A percentile compares a stretch with the other conserved stretches of the same genome.
phyloP scores from a whole-genome alignment of 805 yeast species.

The Limtongia smithiae region DNA sequence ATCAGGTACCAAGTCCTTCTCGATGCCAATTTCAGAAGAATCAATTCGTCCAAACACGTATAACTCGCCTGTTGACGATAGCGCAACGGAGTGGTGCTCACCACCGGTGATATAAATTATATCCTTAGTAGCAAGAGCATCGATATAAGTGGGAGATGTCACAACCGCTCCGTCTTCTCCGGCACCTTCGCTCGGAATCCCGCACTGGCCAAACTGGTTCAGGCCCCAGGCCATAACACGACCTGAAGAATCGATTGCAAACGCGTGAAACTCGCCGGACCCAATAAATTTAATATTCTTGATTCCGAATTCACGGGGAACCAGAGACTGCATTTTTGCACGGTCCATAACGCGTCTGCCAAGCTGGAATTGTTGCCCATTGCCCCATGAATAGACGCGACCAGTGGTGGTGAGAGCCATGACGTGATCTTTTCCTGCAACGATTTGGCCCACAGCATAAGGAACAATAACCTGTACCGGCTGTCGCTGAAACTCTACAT shows the following conservation, averaged over 20 bases:
- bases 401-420: constrained; percentile 81
- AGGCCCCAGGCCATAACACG: constrained; percentile 88
- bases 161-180: constrained; percentile 79
- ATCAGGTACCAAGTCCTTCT: constrained; percentile 61
- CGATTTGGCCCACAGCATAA: constrained; percentile 72
- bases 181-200: constrained; percentile 57
- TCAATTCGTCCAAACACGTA: constrained; percentile 88
- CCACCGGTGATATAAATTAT: constrained; percentile 78
- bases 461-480: constrained; percentile 65
- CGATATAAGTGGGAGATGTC: constrained; percentile 68
- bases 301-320: constrained; percentile 80
- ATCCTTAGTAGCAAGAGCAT: constrained; percentile 55
- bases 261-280: constrained; percentile 93
- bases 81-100: constrained; percentile 85
- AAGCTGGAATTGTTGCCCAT: constrained; percentile 87
- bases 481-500: constrained; percentile 56
- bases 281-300: constrained; percentile 76
- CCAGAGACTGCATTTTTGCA: constrained; percentile 66
- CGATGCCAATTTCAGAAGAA: constrained; percentile 87
- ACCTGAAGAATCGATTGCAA: constrained; percentile 76
- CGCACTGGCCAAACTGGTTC: constrained; percentile 96
- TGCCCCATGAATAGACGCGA: constrained; percentile 93
- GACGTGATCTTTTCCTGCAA: constrained; percentile 90
- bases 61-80: constrained; percentile 67
- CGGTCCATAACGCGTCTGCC: constrained; percentile 83